Conservation (phyloP, 371 early-diverging fungal species). For the Lichtheimia hyalospora region DNA sequence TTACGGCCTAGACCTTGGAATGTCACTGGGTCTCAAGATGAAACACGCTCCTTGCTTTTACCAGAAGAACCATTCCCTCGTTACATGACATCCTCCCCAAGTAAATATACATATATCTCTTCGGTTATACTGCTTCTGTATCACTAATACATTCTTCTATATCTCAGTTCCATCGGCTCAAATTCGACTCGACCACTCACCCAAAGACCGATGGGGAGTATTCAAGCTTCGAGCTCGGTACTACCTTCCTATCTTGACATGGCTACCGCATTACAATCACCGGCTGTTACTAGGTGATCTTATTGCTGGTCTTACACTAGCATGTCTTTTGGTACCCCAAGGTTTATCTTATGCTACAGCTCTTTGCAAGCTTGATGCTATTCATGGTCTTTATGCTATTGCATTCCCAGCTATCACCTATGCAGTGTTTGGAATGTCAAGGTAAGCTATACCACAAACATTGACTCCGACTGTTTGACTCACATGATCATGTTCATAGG, state of each 20-base stretch:
- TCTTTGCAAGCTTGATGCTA: slow-evolving; percentile 80
- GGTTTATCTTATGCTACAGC: slow-evolving; percentile 87
- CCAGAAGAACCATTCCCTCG: slow-evolving; percentile 9
- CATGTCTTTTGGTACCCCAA: slow-evolving; percentile 88
- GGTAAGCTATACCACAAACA: slow-evolving; percentile 33
- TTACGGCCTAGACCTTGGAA: background rate
- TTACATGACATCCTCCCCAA: slow-evolving; percentile 27
- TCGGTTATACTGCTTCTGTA: background rate
- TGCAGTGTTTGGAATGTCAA: slow-evolving; percentile 87
- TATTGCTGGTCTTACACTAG: slow-evolving; percentile 85
- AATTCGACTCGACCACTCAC: slow-evolving; percentile 20
- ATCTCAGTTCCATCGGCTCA: slow-evolving; percentile 38
- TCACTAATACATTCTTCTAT: background rate
- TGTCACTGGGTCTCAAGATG: background rate
- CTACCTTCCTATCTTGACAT: slow-evolving; percentile 87
- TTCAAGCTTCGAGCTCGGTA: slow-evolving; percentile 72
- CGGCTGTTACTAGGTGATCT: slow-evolving; percentile 62
- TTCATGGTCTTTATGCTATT: slow-evolving; percentile 86
- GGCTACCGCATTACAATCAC: slow-evolving; percentile 79
- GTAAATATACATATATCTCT: slow-evolving; percentile 10
- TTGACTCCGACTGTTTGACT: background rate
- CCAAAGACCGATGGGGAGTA: slow-evolving; percentile 35
- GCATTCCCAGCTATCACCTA: slow-evolving; percentile 86
- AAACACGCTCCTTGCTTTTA: slow-evolving; percentile 3
- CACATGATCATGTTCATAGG: slow-evolving; percentile 16